Evolutionary conservation across 1,139 yeast species (phyloP), one percentile per base, ranked within the genome.

Genomic region (Kluyveromyces sp.): DNA sequence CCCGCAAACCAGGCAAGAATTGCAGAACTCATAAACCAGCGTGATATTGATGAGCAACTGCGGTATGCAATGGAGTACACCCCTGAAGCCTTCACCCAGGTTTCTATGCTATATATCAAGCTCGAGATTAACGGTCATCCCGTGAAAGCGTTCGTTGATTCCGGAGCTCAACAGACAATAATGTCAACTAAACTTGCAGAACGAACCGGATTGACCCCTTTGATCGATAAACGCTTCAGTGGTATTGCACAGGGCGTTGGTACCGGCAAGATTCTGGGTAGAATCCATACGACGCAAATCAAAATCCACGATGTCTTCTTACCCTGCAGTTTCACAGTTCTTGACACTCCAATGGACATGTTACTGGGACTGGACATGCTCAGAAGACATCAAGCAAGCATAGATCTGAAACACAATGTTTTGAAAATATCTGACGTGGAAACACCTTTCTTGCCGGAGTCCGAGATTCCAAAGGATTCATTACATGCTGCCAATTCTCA

Each of bases 181-280:
- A 83, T 82, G 61, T 79, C 88, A 17, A 84, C 95, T 1, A 66
- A 69, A 36, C 70, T 92, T 52, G 96, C 95, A 0, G 83, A 82
- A 50, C 68, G 70, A 46, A 78, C 92, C 44, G 85, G 86, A 0
- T 67, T 92, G 36, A 67, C 79, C 19, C 77, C 83, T 52, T 67
- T 88, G 44, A 78, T 92, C n/a, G 99, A 92, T 60, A 78, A 67
- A 48, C 70, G 96, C 49, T 87, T 82, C 62, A 71, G 71, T 40
- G 95, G 96, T 19, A 78, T 80, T 54, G 97, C 95, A 1, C 69
- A 77, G 49, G 99, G 98, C 30, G 97, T 92, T 4, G 99, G 98
- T 1, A 73, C 81, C 1, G 80, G 85, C 36, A 73, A 76, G 50
- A 85, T 87, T 44, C 64, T 79, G 28, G 99, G 98, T 3, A 74